Evolutionary conservation across 306 rosid species (phyloP), one percentile per base, ranked within the genome.

Genomic region (Echinosophora koreensis): DNA sequence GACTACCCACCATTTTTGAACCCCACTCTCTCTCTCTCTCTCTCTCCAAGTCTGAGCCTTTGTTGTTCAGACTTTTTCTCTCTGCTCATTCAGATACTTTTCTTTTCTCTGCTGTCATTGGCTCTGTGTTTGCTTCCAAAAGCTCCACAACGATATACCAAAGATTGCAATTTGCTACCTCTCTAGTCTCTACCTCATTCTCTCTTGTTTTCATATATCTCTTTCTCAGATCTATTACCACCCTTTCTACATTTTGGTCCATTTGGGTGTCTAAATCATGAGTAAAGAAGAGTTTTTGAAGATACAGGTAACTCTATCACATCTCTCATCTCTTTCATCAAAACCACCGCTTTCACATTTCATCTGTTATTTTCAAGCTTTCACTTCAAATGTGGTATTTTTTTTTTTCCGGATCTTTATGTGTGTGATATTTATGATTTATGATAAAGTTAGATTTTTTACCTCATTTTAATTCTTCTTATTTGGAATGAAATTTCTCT

Each of bases 261-360:
- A 30, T 30, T 77, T 86, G 68, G 60, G 76, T 61, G 10, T 15
- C 42, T 81, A 30, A 83, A 68, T 71, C 39, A 93, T 93, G 98
- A 91, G 92, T 86, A 86, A 89, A 78, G 98, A 93, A 68, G 98
- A 91, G 92, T 73, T 91, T 77, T 62, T 91, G 87, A 93, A 93
- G 93, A 88, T 93, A 75, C 93, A 93, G 98, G 98, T 93, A 83
- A 80, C 83, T 10, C 51, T 56, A 32, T n/a, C 22, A 22, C 22
- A 22, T 22, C 22, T 22, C 22, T 22, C 22, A 22, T 22, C 28
- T 3, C 32, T 14, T 70, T 44, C 42, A 30, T 66, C 44, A 57
- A 37, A 14, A 5, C 50, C 68, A 49, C 57, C 69, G 18, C 66
- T 81, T 69, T 63, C n/a, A 46, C 63, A 18, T 73, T 58, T 63